These are phyloP conservation scores for Pseudogymnoascus sp. DNA, from an alignment of 2,329 filamentous ascomycete species.

Conservation along the genomic window DNA sequence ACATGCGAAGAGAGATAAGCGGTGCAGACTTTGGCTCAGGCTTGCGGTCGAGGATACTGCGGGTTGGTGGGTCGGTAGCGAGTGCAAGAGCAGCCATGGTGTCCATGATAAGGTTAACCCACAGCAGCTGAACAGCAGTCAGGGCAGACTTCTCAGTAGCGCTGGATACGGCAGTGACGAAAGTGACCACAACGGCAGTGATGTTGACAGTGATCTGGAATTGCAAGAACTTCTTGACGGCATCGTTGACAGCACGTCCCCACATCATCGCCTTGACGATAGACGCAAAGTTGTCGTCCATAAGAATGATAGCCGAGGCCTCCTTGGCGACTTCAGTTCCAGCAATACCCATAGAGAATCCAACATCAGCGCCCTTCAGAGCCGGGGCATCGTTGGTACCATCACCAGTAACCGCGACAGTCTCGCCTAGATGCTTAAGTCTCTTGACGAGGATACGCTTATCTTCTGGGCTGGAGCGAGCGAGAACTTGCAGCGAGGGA, in stretches of 20 bases:
- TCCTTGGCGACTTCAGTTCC: constrained; percentile 58
- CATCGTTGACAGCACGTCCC: constrained; percentile 50
- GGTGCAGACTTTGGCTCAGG: constrained; percentile 66
- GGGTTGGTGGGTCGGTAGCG: constrained; percentile 64
- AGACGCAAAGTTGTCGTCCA: constrained; percentile 55
- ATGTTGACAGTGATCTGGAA: constrained; percentile 69
- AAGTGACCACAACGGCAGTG: constrained; percentile 69
- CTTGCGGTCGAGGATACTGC: constrained; percentile 61
- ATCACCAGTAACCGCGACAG: constrained; percentile 58
- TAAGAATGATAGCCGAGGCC: constrained; percentile 52
- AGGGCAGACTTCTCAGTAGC: constrained; percentile 56
- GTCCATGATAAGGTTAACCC: constrained; percentile 82
- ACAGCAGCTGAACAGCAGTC: constrained; percentile 71
- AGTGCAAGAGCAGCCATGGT: constrained; percentile 73
- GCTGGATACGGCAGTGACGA: constrained; percentile 65
- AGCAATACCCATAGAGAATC: constrained; percentile 60
- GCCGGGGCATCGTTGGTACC: constrained; percentile 60
- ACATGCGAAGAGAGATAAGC: constrained; percentile 85
- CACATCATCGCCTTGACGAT: constrained; percentile 56
- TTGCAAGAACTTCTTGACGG: constrained; percentile 45
- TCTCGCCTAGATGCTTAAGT: constrained; percentile 57
- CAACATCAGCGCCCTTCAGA: constrained; percentile 57
- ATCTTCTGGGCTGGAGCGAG: constrained; percentile 61
- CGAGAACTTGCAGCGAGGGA: constrained; percentile 58
- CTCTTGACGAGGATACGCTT: constrained; percentile 58